A percentile compares a stretch with the other conserved stretches of the same genome.
Evolutionary conservation across 108 stramenopile species (phyloP).

Genomic region (Thalassiosira profunda): DNA sequence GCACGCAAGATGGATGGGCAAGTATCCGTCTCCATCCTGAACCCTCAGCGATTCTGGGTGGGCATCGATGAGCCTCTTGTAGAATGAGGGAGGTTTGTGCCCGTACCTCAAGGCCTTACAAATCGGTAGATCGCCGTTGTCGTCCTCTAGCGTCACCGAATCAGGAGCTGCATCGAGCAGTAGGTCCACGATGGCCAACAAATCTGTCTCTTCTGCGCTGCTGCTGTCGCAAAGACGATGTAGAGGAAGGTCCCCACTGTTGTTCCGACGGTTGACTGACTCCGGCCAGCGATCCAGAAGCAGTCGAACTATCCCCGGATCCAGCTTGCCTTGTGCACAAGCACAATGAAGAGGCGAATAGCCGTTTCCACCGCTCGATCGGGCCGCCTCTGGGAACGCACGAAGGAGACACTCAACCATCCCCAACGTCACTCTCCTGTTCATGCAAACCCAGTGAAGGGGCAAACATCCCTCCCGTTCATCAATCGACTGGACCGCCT

Average conservation of each 20-base stretch:
- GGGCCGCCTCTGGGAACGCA: no score
- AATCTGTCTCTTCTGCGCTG: neutral
- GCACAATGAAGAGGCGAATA: no score
- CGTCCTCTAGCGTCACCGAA: neutral
- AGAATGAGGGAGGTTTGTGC: neutral
- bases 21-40: neutral
- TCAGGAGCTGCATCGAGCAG: neutral
- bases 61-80: neutral
- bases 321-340: no score
- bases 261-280: neutral
- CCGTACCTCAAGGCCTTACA: neutral
- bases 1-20: constrained; percentile 4
- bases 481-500: neutral
- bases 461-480: neutral
- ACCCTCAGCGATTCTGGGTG: constrained; percentile 8
- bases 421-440: neutral
- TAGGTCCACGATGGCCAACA: neutral
- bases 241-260: neutral
- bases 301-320: no score
- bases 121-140: neutral
- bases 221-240: neutral
- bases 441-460: neutral
- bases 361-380: no score
- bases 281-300: constrained; percentile 2
- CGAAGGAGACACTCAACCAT: no score